These are phyloP conservation scores for Potentilla sterilis DNA, from an alignment of 306 rosid genomes.

Conservation along the genomic window DNA sequence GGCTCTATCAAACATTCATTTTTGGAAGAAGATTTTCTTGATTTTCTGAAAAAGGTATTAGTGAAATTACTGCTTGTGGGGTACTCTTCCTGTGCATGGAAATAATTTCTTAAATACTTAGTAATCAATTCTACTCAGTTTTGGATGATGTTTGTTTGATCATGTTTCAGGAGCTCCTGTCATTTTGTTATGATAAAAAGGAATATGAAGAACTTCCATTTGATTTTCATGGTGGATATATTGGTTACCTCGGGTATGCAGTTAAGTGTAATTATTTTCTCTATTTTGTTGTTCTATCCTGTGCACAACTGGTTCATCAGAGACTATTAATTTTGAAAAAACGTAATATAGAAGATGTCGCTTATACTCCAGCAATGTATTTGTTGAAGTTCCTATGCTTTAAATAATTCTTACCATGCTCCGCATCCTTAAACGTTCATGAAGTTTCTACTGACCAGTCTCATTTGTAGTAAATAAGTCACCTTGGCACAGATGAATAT, in stretches of 20 bases:
- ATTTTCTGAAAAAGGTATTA: conserved; percentile 74
- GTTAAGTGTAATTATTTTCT: conserved; percentile 20
- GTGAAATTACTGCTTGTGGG: conserved; percentile 16
- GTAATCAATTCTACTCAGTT: background rate
- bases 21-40: conserved; percentile 80
- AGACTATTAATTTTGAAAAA: background rate
- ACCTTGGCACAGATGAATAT: background rate
- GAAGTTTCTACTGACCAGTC: background rate
- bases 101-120: background rate
- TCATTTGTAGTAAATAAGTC: background rate
- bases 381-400: background rate
- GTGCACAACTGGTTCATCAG: background rate
- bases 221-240: conserved; percentile 91
- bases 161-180: conserved; percentile 71
- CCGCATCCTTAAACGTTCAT: background rate
- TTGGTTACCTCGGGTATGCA: conserved; percentile 96
- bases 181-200: conserved; percentile 53
- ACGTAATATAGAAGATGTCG: background rate
- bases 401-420: background rate
- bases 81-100: background rate
- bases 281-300: background rate
- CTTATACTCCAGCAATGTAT: background rate
- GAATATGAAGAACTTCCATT: conserved; percentile 86
- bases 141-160: conserved; percentile 18
- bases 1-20: conserved; percentile 51